Base-by-base conservation (phyloP, 768 basidiomycete species). In the Lentinula sp. region DNA sequence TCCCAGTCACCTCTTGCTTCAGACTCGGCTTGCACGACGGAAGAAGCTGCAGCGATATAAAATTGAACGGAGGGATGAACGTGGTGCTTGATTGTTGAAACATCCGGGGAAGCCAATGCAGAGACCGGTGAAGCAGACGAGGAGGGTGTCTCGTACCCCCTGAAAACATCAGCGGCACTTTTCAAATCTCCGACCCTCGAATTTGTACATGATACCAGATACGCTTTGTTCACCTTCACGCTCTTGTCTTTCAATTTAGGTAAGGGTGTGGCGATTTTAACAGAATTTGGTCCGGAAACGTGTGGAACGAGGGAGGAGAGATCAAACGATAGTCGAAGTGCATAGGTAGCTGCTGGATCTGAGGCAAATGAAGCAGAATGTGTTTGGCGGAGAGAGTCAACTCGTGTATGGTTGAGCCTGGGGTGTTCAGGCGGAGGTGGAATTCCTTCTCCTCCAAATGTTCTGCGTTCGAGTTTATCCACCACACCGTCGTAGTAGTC, bases 191-290 rank as follows among this genome's bases (percentile, higher is more conserved):
- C 97, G 2, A 90, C 91, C 43, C 97, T 90, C 1, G 96, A 94
- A 74, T 99, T 99, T 61, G 97, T 98, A 73, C 97, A 99, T 66
- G 91, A 94, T 61, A 99, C 93, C 60, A 99, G 91, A 74, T 99
- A 99, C 0, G 97, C 97, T 73, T 99, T 99, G 67, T 99, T 84
- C 70, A 99, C 97, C 32, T 82, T 76, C 67, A 98, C 90, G 37
- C 79, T 82, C 28, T 80, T 76, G 36, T 83, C 77, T 66, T 90
- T 87, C 12, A 99, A 83, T n/a, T 81, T 78, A 0, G 96, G 91
- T 0, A 99, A 83, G 0, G 97, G 91, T 0, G 87, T 98, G n/a
- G 95, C 91, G 53, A 98, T 73, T 73, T 99, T 99, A 72, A 98
- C 96, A 67, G 92, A 94, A 75, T 98, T 99, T 12, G 97, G 97